These are phyloP conservation scores for Yarrowia sp. DNA, from an alignment of 805 yeast genomes.

Conservation along the genomic window DNA sequence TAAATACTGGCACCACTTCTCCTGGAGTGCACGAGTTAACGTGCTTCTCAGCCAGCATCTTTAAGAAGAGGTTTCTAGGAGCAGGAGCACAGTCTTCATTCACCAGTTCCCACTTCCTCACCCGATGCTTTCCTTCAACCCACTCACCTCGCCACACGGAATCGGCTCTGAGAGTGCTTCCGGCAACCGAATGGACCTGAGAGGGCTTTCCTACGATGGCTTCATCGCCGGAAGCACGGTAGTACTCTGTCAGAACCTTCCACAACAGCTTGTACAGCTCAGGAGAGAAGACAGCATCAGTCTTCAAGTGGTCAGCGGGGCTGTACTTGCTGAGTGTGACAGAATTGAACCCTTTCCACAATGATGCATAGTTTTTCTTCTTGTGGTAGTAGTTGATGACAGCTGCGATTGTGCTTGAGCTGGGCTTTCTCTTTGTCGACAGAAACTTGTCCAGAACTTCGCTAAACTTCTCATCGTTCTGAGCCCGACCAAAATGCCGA, in stretches of 20 bases:
- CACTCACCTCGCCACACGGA: conserved; percentile 14
- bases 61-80: conserved; percentile 28
- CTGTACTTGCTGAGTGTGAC: conserved; percentile 15
- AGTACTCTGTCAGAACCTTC: conserved; percentile 18
- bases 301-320: conserved; percentile 7
- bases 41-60: conserved; percentile 29
- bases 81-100: conserved; percentile 18
- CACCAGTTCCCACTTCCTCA: conserved; percentile 8
- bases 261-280: conserved; percentile 13
- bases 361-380: not conserved
- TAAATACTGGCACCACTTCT: conserved; percentile 10
- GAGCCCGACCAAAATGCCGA: conserved; percentile 18
- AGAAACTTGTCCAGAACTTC: not conserved
- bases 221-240: not conserved
- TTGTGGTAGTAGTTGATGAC: conserved; percentile 24
- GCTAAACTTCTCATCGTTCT: conserved; percentile 4
- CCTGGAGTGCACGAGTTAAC: not conserved
- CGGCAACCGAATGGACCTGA: conserved; percentile 1
- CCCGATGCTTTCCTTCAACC: not conserved
- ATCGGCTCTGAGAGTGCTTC: conserved; percentile 3
- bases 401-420: conserved; percentile 21
- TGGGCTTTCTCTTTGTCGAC: not conserved
- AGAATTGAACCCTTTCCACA: conserved; percentile 8
- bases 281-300: not conserved
- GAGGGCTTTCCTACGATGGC: conserved; percentile 13